phyloP scores from a whole-genome alignment of 164 flowering plant genomes.

The Kalanchoe fedtschenkoi region DNA sequence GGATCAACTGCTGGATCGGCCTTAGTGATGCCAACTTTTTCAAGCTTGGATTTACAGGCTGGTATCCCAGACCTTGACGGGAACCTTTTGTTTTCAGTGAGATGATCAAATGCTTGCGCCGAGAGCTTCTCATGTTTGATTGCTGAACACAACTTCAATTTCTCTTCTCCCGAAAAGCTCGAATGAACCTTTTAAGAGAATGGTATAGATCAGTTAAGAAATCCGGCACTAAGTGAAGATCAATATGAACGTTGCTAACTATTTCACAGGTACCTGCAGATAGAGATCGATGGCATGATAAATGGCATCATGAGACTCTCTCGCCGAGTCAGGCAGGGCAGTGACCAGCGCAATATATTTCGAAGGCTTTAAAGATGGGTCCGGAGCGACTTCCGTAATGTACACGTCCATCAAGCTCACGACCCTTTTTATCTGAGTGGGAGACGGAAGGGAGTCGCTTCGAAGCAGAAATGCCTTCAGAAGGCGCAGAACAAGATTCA shows the following conservation, averaged over 20 bases:
- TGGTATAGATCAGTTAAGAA: not conserved
- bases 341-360: constrained; percentile 27
- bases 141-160: constrained; percentile 31
- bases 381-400: constrained; percentile 38
- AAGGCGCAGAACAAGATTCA: constrained; percentile 32
- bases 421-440: constrained; percentile 21
- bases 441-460: constrained; percentile 10
- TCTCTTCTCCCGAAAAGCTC: constrained; percentile 58
- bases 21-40: constrained; percentile 24
- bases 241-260: not conserved
- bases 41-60: constrained; percentile 48
- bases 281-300: constrained; percentile 31
- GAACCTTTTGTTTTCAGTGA: constrained; percentile 45
- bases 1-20: constrained; percentile 11
- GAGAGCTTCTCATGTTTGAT: constrained; percentile 63
- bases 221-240: not conserved
- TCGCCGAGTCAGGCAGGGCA: constrained; percentile 31
- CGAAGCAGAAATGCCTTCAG: constrained; percentile 23
- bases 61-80: constrained; percentile 32
- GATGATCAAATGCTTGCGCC: constrained; percentile 29
- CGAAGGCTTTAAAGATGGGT: constrained; percentile 28
- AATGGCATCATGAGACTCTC: constrained; percentile 28
- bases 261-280: constrained; percentile 16
- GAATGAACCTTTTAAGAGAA: constrained; percentile 44
- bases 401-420: constrained; percentile 30